Conservation (phyloP, 2,329 filamentous ascomycete genomes). For the Xylaria sp. region DNA sequence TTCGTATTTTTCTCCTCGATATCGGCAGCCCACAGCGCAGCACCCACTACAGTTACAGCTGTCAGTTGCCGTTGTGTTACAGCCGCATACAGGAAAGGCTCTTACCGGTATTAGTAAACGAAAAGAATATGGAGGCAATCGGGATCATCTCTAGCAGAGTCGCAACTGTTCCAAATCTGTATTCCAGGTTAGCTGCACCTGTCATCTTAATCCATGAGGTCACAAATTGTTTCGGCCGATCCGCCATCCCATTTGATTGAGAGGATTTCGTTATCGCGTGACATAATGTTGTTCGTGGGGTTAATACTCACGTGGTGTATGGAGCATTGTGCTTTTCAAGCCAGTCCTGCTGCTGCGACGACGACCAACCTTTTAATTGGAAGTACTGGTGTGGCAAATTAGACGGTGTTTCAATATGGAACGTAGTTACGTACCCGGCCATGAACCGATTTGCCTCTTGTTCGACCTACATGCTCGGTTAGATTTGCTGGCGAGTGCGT, state of each 20-base stretch:
- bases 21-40: conserved; percentile 93
- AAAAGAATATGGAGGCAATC: conserved; percentile 82
- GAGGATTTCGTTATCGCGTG: neutral
- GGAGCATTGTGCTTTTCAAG: conserved; percentile 76
- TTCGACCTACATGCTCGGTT: conserved; percentile 54
- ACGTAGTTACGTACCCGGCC: conserved; percentile 59
- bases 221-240: conserved; percentile 13
- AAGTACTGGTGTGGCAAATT: conserved; percentile 76
- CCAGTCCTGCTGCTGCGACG: conserved; percentile 72
- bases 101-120: conserved; percentile 85
- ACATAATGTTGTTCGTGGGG: neutral
- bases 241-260: neutral
- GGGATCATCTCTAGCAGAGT: conserved; percentile 88
- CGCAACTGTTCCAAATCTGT: conserved; percentile 78
- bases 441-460: conserved; percentile 62
- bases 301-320: conserved; percentile 77
- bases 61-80: conserved; percentile 37
- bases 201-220: neutral
- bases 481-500: conserved; percentile 18
- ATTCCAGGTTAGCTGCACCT: conserved; percentile 13
- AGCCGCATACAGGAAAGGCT: neutral
- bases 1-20: conserved; percentile 70
- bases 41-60: conserved; percentile 70
- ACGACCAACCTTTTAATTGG: conserved; percentile 86
- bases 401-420: conserved; percentile 52